Evolutionary conservation across 208 protist species (phyloP).

Genomic region (Acanthamoeba healyi): DNA sequence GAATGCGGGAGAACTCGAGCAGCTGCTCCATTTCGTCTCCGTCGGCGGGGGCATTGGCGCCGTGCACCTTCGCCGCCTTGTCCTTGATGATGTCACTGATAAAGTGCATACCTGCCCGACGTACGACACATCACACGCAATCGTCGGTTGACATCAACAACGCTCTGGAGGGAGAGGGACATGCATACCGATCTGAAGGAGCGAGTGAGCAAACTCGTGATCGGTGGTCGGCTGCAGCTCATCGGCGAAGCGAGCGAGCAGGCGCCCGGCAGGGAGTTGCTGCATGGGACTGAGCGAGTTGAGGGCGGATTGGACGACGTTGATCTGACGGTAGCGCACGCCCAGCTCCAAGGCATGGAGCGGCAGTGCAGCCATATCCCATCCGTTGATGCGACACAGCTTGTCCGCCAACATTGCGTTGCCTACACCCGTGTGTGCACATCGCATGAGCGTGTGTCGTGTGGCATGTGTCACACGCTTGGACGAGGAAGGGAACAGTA

Average conservation of each 20-base stretch:
- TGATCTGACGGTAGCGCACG: slow-evolving; percentile 36
- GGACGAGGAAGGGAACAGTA: background rate
- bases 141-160: too few species aligned
- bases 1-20: slow-evolving; percentile 3
- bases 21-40: background rate
- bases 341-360: slow-evolving; percentile 57
- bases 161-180: too few species aligned
- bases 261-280: background rate
- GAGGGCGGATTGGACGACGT: slow-evolving; percentile 42
- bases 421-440: background rate
- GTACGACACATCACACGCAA: background rate
- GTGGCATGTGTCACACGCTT: too few species aligned
- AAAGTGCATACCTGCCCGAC: slow-evolving; percentile 30
- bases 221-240: background rate
- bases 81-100: slow-evolving; percentile 60
- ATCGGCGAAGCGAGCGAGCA: background rate
- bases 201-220: background rate
- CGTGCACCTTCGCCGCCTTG: slow-evolving; percentile 17
- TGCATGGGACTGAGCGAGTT: background rate
- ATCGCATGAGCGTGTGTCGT: too few species aligned
- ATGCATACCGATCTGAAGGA: slow-evolving; percentile 55
- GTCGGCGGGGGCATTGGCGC: background rate
- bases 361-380: slow-evolving; percentile 1
- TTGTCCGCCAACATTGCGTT: slow-evolving; percentile 17
- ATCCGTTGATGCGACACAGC: slow-evolving; percentile 41